phyloP scores from a whole-genome alignment of 1,284 basidiomycete genomes.

The Thelephora terrestris region DNA sequence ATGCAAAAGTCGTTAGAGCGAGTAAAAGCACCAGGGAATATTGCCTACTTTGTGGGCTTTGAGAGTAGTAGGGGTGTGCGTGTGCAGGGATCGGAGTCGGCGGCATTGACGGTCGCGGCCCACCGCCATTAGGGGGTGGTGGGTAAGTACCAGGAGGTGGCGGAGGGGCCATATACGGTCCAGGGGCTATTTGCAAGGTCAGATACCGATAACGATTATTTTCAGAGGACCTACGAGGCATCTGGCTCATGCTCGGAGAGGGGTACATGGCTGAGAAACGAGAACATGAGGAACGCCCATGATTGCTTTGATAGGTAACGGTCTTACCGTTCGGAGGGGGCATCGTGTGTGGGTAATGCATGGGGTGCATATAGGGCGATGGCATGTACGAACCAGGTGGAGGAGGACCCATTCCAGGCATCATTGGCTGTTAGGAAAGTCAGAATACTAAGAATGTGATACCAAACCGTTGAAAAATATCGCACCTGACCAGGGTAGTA shows the following conservation, averaged over 20 bases:
- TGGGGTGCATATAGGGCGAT: constrained; percentile 69
- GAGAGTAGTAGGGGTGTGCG: constrained; percentile 76
- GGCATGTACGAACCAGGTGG: constrained; percentile 70
- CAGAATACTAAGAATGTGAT: constrained; percentile 4
- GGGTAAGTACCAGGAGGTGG: constrained; percentile 58
- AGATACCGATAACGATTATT: background rate
- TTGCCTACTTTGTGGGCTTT: constrained; percentile 71
- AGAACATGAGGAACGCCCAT: background rate
- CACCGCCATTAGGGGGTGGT: constrained; percentile 62
- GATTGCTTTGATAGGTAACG: background rate
- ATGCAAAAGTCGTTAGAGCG: constrained; percentile 8
- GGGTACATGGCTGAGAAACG: constrained; percentile 60
- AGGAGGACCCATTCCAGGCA: constrained; percentile 70
- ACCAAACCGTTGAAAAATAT: background rate
- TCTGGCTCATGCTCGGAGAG: constrained; percentile 66
- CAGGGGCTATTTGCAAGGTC: constrained; percentile 33
- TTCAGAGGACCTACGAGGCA: constrained; percentile 55
- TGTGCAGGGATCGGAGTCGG: constrained; percentile 76
- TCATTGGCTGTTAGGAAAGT: constrained; percentile 45
- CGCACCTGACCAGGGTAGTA: constrained; percentile 69
- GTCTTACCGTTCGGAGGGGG: constrained; percentile 54
- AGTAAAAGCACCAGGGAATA: constrained; percentile 16
- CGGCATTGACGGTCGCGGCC: constrained; percentile 72
- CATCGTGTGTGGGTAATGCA: constrained; percentile 70
- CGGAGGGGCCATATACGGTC: constrained; percentile 57